Percentiles rank a stretch among this genome's conserved stretches.
Evolutionary conservation across 768 basidiomycete genomes (phyloP).

Genomic region (Austroboletus eburneus): DNA sequence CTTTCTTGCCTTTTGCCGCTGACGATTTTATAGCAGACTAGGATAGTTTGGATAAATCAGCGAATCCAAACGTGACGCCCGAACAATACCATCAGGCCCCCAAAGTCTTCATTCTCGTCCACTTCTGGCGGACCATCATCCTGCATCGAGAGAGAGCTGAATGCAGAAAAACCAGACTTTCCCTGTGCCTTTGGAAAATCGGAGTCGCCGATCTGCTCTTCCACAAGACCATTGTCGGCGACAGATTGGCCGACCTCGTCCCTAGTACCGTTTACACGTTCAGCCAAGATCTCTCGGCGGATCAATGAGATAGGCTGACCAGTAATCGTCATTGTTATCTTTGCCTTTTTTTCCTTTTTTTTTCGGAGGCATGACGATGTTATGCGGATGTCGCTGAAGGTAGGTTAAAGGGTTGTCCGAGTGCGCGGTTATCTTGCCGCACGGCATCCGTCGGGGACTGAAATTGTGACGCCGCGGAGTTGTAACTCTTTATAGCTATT

Average conservation of each 20-base stretch:
- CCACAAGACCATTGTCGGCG: conserved; percentile 35
- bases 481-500: no score
- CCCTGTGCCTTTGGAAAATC: conserved; percentile 35
- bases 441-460: conserved; percentile 8
- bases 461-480: neutral
- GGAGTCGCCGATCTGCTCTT: conserved; percentile 31
- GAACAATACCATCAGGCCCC: conserved; percentile 69
- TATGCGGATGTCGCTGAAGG: neutral
- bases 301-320: conserved; percentile 43
- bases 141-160: conserved; percentile 42
- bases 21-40: conserved; percentile 65
- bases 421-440: conserved; percentile 17
- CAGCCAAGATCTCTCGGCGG: conserved; percentile 14
- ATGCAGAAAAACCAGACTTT: conserved; percentile 45
- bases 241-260: conserved; percentile 61
- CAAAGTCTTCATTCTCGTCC: conserved; percentile 64
- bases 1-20: conserved; percentile 48
- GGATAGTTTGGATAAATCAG: neutral
- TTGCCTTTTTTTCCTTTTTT: conserved; percentile 87
- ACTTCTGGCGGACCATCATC: conserved; percentile 40
- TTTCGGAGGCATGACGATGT: conserved; percentile 45
- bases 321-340: conserved; percentile 72
- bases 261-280: conserved; percentile 36
- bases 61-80: conserved; percentile 1
- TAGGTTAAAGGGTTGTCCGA: neutral